phyloP scores from a whole-genome alignment of 2,329 filamentous ascomycete genomes.

The Neonectria neomacrospora region DNA sequence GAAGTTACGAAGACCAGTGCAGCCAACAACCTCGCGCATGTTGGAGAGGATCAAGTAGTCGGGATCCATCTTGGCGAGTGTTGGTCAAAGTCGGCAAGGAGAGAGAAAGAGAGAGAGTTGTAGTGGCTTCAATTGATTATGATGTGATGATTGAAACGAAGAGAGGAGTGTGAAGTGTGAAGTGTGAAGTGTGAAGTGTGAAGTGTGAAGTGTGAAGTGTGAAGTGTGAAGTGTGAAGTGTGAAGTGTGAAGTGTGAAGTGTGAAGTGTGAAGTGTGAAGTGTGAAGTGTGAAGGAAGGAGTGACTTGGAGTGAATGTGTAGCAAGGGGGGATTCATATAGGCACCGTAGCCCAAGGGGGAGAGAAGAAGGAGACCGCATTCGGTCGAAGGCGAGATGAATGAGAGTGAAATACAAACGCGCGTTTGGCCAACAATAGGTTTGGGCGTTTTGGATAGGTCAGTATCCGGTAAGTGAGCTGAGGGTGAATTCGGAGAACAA shows the following conservation, averaged over 20 bases:
- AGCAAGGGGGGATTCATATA: background rate
- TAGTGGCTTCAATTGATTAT: background rate
- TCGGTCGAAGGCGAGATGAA: background rate
- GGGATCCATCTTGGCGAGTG: constrained; percentile 35
- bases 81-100: background rate
- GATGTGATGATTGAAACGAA: background rate
- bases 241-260: background rate
- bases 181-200: too few relatives aligned
- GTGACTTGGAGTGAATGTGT: background rate
- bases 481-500: background rate
- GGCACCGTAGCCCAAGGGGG: background rate
- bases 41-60: constrained; percentile 29
- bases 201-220: too few relatives aligned
- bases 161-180: background rate
- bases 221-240: background rate
- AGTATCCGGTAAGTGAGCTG: background rate
- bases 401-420: background rate
- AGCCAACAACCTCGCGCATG: constrained; percentile 38
- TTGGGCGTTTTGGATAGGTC: background rate
- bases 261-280: background rate
- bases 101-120: background rate
- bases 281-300: background rate
- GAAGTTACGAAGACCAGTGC: constrained; percentile 35
- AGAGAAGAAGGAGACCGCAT: background rate
- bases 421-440: background rate